Conservation (phyloP, 2,329 filamentous ascomycete genomes). For the Epichloe brachyelytri region DNA sequence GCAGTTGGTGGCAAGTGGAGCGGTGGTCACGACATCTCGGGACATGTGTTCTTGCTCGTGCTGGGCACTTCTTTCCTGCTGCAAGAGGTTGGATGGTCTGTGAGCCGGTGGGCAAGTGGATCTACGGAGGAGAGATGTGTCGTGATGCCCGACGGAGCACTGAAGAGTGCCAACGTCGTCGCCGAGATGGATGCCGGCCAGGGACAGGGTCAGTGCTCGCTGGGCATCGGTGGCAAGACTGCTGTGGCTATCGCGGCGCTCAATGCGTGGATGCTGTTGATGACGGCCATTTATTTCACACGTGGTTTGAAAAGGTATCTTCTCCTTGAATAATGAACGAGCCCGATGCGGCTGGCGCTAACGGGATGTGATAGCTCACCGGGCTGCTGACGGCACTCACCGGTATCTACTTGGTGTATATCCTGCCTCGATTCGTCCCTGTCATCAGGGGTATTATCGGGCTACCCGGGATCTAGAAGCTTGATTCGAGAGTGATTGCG, state of each 20-base stretch:
- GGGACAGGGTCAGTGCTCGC: slow-evolving; percentile 13
- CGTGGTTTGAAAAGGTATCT: slow-evolving; percentile 88
- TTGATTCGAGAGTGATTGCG: too few species aligned
- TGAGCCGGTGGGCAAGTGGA: slow-evolving; percentile 28
- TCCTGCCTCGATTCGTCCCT: slow-evolving; percentile 38
- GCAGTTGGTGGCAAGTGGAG: slow-evolving; percentile 70
- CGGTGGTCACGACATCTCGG: slow-evolving; percentile 93
- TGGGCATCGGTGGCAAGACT: slow-evolving; percentile 40
- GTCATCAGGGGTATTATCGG: slow-evolving; percentile 32
- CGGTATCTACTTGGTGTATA: slow-evolving; percentile 37
- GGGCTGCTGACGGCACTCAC: slow-evolving; percentile 35
- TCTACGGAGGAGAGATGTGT: slow-evolving; percentile 49
- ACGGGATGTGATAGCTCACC: slow-evolving; percentile 28
- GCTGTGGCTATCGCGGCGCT: slow-evolving; percentile 52
- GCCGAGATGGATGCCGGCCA: slow-evolving; percentile 14
- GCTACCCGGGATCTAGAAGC: slow-evolving; percentile 26
- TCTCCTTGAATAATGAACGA: background rate
- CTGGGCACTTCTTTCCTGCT: slow-evolving; percentile 69
- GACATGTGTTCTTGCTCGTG: slow-evolving; percentile 87
- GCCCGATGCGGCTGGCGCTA: slow-evolving; percentile 11
- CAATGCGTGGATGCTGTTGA: slow-evolving; percentile 91
- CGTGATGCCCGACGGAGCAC: slow-evolving; percentile 52
- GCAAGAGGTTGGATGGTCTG: slow-evolving; percentile 60
- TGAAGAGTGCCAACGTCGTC: slow-evolving; percentile 45
- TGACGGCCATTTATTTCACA: slow-evolving; percentile 99